Base-by-base conservation (phyloP, 2,329 filamentous ascomycete species). In the Talaromyces funiculosus region DNA sequence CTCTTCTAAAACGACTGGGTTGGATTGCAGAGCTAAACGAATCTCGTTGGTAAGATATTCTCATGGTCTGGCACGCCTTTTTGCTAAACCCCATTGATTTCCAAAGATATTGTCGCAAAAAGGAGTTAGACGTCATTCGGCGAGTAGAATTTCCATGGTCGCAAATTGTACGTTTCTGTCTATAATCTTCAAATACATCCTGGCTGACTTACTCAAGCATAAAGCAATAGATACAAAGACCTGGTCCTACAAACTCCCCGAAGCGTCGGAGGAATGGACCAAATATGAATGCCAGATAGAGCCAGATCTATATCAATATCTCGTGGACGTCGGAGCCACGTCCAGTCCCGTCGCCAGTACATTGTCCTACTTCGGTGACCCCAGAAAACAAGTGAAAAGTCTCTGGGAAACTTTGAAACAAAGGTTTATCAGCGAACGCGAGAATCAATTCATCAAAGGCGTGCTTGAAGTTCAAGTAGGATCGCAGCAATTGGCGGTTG, bases 21-120 rank as follows among this genome's bases (percentile, higher is more conserved):
- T 10, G 2, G 26, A 53, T 7, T 22, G 18, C 1, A 20, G 14
- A 22, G 20, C 33, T 60, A 14, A 51, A 20, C 1, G 5, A 12
- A 20, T 14, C n/a, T 33, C 2, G 0, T 22, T 14, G 29, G 49
- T 54, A 68, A 33, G 74, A 76, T 63, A 59, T 76, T 1, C 54
- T 76, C 3, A 74, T 75, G 72, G 70, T 75, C 0, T 77, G 73
- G 74, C 74, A 77, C 53, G 65, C 74, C 0, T 51, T 69, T 71
- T 6, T 76, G 37, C 64, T 75, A 3, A 76, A 77, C 31, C 72
- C 74, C 0, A 60, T 49, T 0, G 22, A 66, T 1, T 71, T 69
- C 43, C 12, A 55, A 61, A 38, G 2, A 22, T 67, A 60, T 61
- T 59, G 57, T 29, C 35, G 37, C 31, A 18, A 43, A 22, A 42